Percentiles rank a stretch among this genome's conserved stretches.
phyloP scores from a whole-genome alignment of 257 asterid species.

The Nicotiana tabacum region DNA sequence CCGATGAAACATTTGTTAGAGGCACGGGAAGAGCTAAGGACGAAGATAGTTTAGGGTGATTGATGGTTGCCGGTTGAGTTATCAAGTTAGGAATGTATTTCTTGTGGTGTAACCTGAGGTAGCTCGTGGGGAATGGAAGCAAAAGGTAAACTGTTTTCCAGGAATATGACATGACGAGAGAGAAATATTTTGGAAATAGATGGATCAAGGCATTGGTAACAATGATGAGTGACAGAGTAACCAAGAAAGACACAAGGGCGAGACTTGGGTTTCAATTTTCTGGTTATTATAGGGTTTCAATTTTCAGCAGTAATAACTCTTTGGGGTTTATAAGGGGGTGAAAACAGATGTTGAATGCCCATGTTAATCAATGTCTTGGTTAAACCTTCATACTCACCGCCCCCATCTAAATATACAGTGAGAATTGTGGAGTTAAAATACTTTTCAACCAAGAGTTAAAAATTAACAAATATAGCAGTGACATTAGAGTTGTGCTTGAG shows the following conservation, averaged over 20 bases:
- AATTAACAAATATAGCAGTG: neutral
- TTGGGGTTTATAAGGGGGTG: neutral
- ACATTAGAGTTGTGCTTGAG: neutral
- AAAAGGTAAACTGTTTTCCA: neutral
- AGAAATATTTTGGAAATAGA: neutral
- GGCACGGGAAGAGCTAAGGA: neutral
- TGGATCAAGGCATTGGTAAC: neutral
- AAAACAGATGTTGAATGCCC: neutral
- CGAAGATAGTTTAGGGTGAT: too few species aligned
- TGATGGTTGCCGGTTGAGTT: neutral
- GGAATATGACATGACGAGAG: neutral
- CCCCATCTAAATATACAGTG: neutral
- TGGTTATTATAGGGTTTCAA: neutral
- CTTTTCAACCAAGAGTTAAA: neutral
- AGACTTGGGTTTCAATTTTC: neutral
- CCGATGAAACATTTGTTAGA: neutral
- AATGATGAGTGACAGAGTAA: too few species aligned
- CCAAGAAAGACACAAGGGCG: neutral
- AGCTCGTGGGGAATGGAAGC: neutral
- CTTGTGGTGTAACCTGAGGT: neutral
- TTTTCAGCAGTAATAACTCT: neutral
- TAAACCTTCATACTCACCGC: neutral
- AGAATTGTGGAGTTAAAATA: neutral
- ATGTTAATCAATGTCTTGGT: neutral
- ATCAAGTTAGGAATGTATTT: neutral